These are phyloP conservation scores for Parathielavia hyrcaniae DNA, from an alignment of 495 filamentous ascomycete genomes.

Conservation along the genomic window DNA sequence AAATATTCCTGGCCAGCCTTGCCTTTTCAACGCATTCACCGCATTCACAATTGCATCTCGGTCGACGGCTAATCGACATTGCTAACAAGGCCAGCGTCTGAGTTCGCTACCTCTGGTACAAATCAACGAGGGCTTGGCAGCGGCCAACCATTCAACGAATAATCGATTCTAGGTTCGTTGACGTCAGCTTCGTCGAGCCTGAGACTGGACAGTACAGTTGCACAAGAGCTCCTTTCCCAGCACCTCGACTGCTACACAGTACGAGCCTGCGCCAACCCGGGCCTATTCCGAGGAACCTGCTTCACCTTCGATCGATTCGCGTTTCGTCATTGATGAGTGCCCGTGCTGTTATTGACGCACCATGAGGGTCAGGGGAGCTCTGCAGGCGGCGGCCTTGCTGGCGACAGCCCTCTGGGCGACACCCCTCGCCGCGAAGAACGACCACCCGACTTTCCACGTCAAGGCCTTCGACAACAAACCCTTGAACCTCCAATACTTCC, in stretches of 20 bases:
- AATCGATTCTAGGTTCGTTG: background rate
- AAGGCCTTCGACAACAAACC: constrained; percentile 59
- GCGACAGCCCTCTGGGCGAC: constrained; percentile 38
- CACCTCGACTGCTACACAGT: background rate
- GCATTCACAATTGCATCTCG: constrained; percentile 1
- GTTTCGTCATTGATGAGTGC: constrained; percentile 26
- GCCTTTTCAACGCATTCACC: background rate
- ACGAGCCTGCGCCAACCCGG: background rate
- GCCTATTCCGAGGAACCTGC: background rate
- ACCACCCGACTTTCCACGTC: constrained; percentile 40
- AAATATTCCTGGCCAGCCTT: constrained; percentile 8
- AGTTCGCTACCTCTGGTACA: background rate
- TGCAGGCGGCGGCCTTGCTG: constrained; percentile 38
- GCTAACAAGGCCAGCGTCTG: background rate
- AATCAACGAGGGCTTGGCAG: background rate
- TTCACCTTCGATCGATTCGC: background rate
- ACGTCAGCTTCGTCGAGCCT: background rate
- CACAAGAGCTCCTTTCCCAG: background rate
- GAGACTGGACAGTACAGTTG: background rate
- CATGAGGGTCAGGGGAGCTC: constrained; percentile 44
- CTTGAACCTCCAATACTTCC: constrained; percentile 69
- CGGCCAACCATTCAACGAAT: background rate
- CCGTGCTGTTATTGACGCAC: constrained; percentile 21
- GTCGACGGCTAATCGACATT: background rate
- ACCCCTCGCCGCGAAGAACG: constrained; percentile 43